Evolutionary conservation across 306 rosid genomes (phyloP), one percentile per base, ranked within the genome.

Genomic region (Carpinus fangiana): DNA sequence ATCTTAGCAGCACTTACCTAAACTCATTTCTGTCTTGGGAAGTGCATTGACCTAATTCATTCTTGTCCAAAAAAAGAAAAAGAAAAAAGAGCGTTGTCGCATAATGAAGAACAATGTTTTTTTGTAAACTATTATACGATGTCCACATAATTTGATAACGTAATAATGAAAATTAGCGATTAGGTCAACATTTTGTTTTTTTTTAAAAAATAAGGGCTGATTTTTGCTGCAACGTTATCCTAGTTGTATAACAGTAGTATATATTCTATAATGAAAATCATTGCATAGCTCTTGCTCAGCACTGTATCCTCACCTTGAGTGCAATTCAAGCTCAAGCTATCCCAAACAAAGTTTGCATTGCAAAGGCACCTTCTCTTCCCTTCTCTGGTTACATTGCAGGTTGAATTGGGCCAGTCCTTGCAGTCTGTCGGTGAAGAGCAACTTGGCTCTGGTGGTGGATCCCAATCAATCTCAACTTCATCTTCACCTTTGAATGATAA

Each of bases 351-450:
- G 57, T 82, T 70, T 78, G 79, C 43, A 9, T 80, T 62, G 87
- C 94, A 90, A 77, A 87, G 88, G 79, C 97, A 92, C 62, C 89
- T 84, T 59, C 80, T 84, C 52, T 70, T 78, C 74, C 90, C 89
- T 81, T 87, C 82, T 45, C 28, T 78, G 31, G 91, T 73, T 36
- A 73, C 78, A 78, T 79, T 86, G 84, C 97, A 92, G 76, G 80
- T 82, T 73, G 96, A 90, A 77, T 81, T 78, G 8, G 91, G 90
- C 96, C 93, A 87, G 41, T 90, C 92, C 82, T 80, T 79, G 86
- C 97, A 90, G 79, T 89, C 96, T 31, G 77, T 18, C 45, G 81
- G 23, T 46, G 89, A 81, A 62, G 90, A 86, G 76, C 96, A 92
- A 80, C 77, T 36, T 5, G 93, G 92, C 77, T 90, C 89, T 9